Conservation (phyloP, 306 rosid genomes). For the barrel medic (Medicago truncatula) region MtrunA17r5.0-ANR NC_053042.1:52416501-52417000, state of each 20-base stretch:
- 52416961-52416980: conserved; percentile 62
- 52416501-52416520: too few species aligned
- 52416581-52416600: too few species aligned
- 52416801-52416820: background rate
- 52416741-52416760: background rate
- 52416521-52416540: too few species aligned
- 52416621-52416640: too few species aligned
- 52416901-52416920: conserved; percentile 52
- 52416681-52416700: too few species aligned
- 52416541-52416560: too few species aligned
- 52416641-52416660: too few species aligned
- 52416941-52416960: conserved; percentile 68
- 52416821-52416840: background rate
- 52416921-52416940: conserved; percentile 46
- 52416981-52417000: conserved; percentile 53
- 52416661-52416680: too few species aligned
- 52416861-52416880: background rate
- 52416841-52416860: background rate
- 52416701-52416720: too few species aligned
- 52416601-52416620: too few species aligned
- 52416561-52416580: too few species aligned
- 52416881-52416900: conserved; percentile 1
- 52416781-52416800: background rate
- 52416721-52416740: too few species aligned
- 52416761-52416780: background rate